These are phyloP conservation scores for Lentinula aciculospora DNA, from an alignment of 768 basidiomycete species.

Conservation along the genomic window DNA sequence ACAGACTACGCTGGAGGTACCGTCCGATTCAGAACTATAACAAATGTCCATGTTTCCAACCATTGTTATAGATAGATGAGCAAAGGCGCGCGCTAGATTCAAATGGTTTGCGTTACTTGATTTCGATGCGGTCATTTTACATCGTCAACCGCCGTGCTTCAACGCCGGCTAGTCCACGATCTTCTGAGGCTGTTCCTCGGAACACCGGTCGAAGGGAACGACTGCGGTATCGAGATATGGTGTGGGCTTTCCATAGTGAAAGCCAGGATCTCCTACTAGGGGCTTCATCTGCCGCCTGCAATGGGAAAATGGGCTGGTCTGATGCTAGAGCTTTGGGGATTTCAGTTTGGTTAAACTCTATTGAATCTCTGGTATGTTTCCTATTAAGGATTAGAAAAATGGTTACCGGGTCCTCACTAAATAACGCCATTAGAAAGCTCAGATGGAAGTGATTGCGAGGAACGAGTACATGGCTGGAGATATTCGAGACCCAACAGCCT, in stretches of 20 bases:
- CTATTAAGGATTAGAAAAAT: neutral
- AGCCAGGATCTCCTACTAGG: conserved; percentile 80
- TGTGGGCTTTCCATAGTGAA: conserved; percentile 97
- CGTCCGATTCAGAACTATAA: conserved; percentile 10
- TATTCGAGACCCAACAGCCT: conserved; percentile 80
- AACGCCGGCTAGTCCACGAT: conserved; percentile 38
- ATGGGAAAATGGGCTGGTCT: conserved; percentile 84
- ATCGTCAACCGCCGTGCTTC: conserved; percentile 70
- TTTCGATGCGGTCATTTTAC: conserved; percentile 89
- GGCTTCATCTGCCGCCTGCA: conserved; percentile 66
- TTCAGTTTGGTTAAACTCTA: conserved; percentile 80
- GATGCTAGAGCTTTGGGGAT: conserved; percentile 86
- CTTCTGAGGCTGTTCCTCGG: conserved; percentile 33
- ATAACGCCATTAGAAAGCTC: conserved; percentile 47
- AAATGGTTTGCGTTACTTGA: conserved; percentile 89
- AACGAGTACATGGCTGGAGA: conserved; percentile 91
- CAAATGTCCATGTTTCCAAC: neutral
- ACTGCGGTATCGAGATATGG: conserved; percentile 89
- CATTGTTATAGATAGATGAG: conserved; percentile 65
- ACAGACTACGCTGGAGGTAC: conserved; percentile 81
- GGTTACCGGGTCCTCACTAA: neutral
- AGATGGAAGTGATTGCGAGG: conserved; percentile 84
- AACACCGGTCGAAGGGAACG: conserved; percentile 61
- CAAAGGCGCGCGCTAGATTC: conserved; percentile 87
- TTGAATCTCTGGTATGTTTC: conserved; percentile 65